phyloP scores from a whole-genome alignment of 2,329 filamentous ascomycete species.

The Cytospora mali region DNA sequence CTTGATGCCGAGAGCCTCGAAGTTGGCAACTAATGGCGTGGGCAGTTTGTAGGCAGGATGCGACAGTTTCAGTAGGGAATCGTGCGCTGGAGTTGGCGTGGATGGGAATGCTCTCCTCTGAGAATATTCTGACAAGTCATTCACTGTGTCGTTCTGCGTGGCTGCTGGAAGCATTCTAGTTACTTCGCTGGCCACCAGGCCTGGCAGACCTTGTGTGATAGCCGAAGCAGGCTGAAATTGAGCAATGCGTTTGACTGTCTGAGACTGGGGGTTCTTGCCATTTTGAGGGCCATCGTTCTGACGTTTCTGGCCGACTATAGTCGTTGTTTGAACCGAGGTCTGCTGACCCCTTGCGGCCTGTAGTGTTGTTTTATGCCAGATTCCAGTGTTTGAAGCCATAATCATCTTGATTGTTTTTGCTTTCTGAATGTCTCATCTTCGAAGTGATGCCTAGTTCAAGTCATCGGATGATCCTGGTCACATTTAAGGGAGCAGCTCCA shows the following conservation, averaged over 20 bases:
- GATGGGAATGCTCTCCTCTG: constrained; percentile 56
- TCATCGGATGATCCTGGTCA: background rate
- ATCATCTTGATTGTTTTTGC: background rate
- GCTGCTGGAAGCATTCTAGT: constrained; percentile 22
- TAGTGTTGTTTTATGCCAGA: constrained; percentile 34
- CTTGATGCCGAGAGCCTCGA: constrained; percentile 67
- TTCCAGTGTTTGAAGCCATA: constrained; percentile 27
- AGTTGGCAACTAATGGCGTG: constrained; percentile 61
- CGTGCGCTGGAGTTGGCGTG: constrained; percentile 54
- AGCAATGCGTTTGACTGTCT: constrained; percentile 12
- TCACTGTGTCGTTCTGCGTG: constrained; percentile 22
- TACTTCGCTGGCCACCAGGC: constrained; percentile 50
- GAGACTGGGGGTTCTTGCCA: background rate
- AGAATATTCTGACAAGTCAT: constrained; percentile 53
- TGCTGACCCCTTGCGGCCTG: constrained; percentile 30
- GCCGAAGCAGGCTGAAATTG: constrained; percentile 20
- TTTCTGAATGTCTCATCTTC: background rate
- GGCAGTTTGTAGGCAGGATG: constrained; percentile 68
- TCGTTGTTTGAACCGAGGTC: constrained; percentile 27
- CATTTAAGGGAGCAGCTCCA: background rate
- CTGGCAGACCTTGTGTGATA: constrained; percentile 25
- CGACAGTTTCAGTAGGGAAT: constrained; percentile 62
- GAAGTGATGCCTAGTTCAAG: background rate
- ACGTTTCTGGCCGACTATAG: constrained; percentile 34
- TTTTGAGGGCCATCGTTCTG: constrained; percentile 25